These are phyloP conservation scores for Wallacemonas collosoma DNA, from an alignment of 208 protist genomes.

Conservation along the genomic window DNA sequence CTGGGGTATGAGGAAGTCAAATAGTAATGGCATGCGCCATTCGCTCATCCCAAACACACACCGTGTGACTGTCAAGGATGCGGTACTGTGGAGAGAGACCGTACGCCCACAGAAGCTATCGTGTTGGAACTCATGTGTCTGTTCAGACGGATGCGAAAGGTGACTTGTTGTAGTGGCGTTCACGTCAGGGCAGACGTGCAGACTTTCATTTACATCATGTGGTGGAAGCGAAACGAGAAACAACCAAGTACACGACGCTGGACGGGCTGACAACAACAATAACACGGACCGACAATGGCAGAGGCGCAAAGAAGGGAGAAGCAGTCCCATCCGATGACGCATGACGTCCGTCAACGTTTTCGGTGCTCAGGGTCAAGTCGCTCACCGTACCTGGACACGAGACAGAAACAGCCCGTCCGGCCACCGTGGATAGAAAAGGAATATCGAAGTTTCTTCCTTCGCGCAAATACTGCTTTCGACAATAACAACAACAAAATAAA, in stretches of 20 bases:
- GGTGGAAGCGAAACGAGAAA: not conserved
- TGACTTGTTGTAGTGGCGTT: not conserved
- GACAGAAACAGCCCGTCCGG: no score
- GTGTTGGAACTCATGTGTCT: not conserved
- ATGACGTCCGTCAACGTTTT: no score
- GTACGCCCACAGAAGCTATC: no score
- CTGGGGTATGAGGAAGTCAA: no score
- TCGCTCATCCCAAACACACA: no score
- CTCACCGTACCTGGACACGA: no score
- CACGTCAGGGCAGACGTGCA: not conserved
- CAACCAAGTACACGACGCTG: not conserved
- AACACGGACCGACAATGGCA: not conserved
- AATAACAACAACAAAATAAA: slow-evolving; percentile 16
- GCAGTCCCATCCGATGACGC: not conserved
- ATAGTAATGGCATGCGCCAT: no score
- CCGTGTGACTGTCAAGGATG: no score
- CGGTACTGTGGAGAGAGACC: no score
- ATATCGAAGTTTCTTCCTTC: no score
- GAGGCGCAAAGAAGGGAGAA: not conserved
- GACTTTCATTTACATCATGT: slow-evolving; percentile 1
- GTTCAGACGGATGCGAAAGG: not conserved
- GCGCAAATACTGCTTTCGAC: not conserved
- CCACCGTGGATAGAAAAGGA: no score
- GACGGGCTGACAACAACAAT: not conserved
- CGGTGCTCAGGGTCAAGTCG: no score